Conservation (phyloP, 148 eudicot species). For the Silene conica region DNA sequence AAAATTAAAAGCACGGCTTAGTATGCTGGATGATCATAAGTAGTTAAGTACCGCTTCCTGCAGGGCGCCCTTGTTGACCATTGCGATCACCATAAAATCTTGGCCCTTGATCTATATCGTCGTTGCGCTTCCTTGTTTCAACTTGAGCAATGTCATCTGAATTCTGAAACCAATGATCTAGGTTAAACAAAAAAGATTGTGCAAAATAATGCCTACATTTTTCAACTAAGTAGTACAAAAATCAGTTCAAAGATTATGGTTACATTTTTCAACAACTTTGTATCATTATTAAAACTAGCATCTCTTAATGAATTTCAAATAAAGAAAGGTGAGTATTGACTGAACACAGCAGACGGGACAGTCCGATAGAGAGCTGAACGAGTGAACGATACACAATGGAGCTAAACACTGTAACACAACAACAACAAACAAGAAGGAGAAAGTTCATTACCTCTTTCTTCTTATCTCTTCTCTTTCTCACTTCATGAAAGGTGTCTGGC, state of each 20-base stretch:
- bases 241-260: too few relatives aligned
- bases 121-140: conserved; percentile 45
- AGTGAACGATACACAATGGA: too few relatives aligned
- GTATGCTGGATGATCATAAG: conserved; percentile 34
- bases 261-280: too few relatives aligned
- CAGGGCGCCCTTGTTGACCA: conserved; percentile 48
- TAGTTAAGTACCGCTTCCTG: conserved; percentile 33
- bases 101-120: conserved; percentile 33
- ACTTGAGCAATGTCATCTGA: conserved; percentile 34
- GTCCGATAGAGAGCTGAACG: too few relatives aligned
- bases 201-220: background rate
- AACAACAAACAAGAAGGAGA: background rate
- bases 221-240: too few relatives aligned
- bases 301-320: too few relatives aligned
- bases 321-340: too few relatives aligned
- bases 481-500: conserved; percentile 94
- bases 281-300: too few relatives aligned
- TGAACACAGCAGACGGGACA: too few relatives aligned
- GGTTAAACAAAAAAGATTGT: background rate
- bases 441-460: conserved; percentile 64
- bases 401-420: too few relatives aligned
- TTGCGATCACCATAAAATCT: conserved; percentile 38
- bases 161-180: conserved; percentile 37
- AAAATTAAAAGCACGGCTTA: background rate
- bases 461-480: conserved; percentile 74